Conservation (phyloP, 2,329 filamentous ascomycete species). For the Colletotrichum plurivorum region DNA sequence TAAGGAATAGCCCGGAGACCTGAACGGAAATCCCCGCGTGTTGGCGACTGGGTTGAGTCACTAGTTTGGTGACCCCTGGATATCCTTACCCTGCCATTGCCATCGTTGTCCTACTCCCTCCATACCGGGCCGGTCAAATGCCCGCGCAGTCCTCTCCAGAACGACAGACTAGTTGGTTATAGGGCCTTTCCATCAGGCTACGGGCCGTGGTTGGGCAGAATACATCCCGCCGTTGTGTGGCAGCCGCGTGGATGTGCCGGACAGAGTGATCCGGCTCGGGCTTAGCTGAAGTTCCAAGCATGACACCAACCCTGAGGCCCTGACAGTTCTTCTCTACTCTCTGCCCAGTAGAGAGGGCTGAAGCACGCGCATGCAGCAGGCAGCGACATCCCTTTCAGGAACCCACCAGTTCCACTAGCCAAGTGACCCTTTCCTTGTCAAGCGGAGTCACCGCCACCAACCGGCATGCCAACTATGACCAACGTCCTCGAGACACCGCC, state of each 20-base stretch:
- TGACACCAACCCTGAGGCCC: neutral
- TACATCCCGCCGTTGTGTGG: neutral
- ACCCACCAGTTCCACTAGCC: conserved; percentile 15
- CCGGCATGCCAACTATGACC: neutral
- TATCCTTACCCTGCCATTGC: conserved; percentile 12
- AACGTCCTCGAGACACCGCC: conserved; percentile 3
- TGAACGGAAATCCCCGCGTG: conserved; percentile 7
- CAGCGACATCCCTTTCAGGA: neutral
- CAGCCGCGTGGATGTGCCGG: neutral
- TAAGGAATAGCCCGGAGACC: neutral
- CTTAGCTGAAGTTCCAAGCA: neutral
- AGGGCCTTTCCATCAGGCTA: neutral
- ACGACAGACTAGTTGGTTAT: neutral
- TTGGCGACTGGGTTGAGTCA: conserved; percentile 11
- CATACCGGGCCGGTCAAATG: neutral
- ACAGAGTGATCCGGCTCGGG: neutral
- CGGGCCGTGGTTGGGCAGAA: conserved; percentile 5
- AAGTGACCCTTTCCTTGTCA: conserved; percentile 16
- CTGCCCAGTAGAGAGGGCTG: neutral
- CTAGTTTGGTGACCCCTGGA: conserved; percentile 15
- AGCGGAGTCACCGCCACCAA: conserved; percentile 7
- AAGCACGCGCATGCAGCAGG: too few relatives aligned
- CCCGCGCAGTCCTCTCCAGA: neutral
- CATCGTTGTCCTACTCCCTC: conserved; percentile 3
- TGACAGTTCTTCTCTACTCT: neutral